phyloP scores from a whole-genome alignment of 768 basidiomycete species.

The Tubosaeta sp. region DNA sequence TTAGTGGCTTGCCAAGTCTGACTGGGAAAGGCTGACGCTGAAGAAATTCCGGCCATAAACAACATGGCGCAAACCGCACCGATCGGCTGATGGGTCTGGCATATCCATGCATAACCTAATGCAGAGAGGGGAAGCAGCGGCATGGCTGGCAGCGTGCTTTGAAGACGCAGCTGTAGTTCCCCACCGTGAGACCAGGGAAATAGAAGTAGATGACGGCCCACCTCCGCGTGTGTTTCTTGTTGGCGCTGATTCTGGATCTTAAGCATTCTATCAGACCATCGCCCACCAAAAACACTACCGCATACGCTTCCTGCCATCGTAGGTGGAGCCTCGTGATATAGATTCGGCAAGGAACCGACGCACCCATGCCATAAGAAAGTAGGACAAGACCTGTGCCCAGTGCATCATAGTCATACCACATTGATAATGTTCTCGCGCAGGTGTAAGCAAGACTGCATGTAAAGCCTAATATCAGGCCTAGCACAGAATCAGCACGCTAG shows the following conservation, averaged over 20 bases:
- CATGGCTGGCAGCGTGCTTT: conserved; percentile 58
- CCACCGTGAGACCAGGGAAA: neutral
- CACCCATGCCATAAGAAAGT: conserved; percentile 69
- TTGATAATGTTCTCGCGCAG: conserved; percentile 62
- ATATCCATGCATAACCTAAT: conserved; percentile 75
- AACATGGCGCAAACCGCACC: conserved; percentile 69
- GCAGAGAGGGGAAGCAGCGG: conserved; percentile 50
- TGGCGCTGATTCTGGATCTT: conserved; percentile 40
- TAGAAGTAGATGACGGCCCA: conserved; percentile 22
- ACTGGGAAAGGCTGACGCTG: conserved; percentile 43
- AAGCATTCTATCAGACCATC: conserved; percentile 51
- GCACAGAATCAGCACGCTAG: neutral
- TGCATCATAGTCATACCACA: conserved; percentile 61
- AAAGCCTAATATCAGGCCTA: conserved; percentile 69
- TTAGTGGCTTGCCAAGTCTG: neutral
- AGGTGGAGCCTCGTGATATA: neutral
- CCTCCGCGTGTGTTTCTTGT: conserved; percentile 58
- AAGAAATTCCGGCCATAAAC: conserved; percentile 69
- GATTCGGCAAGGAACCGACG: conserved; percentile 8
- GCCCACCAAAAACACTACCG: conserved; percentile 54
- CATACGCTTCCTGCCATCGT: conserved; percentile 39
- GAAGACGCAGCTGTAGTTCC: conserved; percentile 60
- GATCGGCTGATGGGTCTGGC: conserved; percentile 58
- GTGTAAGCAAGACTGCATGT: conserved; percentile 71
- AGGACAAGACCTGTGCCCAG: conserved; percentile 74